phyloP scores from a whole-genome alignment of 805 yeast species.

The Kurtzmaniella cleridarum region DNA sequence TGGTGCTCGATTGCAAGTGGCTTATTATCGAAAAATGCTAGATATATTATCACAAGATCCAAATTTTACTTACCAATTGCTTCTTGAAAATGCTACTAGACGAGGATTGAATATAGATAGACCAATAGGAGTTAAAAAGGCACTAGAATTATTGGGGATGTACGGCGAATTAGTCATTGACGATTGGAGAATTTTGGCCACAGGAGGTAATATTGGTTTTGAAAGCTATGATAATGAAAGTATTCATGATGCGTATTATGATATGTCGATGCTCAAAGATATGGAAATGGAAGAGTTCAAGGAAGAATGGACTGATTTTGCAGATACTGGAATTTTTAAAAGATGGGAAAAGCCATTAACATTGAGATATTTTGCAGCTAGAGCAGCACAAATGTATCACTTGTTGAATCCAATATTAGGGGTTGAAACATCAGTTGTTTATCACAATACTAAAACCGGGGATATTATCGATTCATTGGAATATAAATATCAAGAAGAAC shows the following conservation, averaged over 20 bases:
- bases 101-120: constrained; percentile 45
- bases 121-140: constrained; percentile 39
- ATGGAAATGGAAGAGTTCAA: neutral
- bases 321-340: constrained; percentile 16
- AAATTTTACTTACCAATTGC: constrained; percentile 32
- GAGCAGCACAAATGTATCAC: constrained; percentile 44
- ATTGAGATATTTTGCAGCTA: constrained; percentile 48
- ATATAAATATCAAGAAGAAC: constrained; percentile 31
- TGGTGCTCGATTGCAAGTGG: constrained; percentile 54
- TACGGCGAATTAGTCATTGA: constrained; percentile 28
- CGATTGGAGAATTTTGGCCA: constrained; percentile 42
- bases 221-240: constrained; percentile 30
- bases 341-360: constrained; percentile 55
- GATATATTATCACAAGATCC: constrained; percentile 25
- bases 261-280: neutral
- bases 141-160: constrained; percentile 33
- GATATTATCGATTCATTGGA: constrained; percentile 31
- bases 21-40: constrained; percentile 50
- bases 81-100: constrained; percentile 42
- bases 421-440: constrained; percentile 47
- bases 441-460: constrained; percentile 33
- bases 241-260: neutral
- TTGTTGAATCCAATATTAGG: constrained; percentile 27
- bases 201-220: constrained; percentile 42
- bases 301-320: neutral